Base-by-base conservation (phyloP, 352 stramenopile genomes). In the Thalassiosira exigua region DNA sequence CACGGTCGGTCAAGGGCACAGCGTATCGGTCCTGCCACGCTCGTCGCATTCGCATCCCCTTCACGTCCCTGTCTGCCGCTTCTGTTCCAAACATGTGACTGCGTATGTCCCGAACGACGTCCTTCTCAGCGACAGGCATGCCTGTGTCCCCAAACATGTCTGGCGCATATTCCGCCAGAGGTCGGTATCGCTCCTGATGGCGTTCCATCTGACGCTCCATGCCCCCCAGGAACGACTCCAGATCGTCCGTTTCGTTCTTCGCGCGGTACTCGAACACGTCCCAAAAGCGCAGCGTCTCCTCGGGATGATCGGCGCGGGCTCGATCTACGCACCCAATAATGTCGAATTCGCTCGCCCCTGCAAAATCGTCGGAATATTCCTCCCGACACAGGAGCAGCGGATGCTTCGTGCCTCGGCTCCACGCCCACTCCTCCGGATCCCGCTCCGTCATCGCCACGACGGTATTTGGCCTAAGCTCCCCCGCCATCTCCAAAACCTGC, bases 191-290 rank as follows among this genome's bases (percentile, higher is more conserved):
- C 24, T 39, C 12, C 27, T 84, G 75, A 64, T 84, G 75, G 21
- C 60, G 61, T 32, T 75, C 66, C 75, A 84, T 84, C 53, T 84
- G 75, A 24, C 22, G 21, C 57, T 79, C 68, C 69, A 84, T 72
- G 7, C 75, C 54, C 32, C 21, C 7, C 62, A 42, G 59, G 44
- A 84, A 75, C n/a, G n/a, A n/a, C 3, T 57, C 32, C 26, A 14
- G 12, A 54, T 71, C 57, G 21, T 42, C 11, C 5, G 52, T 32
- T 36, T 72, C 65, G 30, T 64, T n/a, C 27, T 70, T 48, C 22
- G 75, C 77, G 75, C 62, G 54, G 44, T 84, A 74, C 22, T 57
- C 22, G 41, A 84, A 84, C 19, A 75, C 56, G 48, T 84, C 75
- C 75, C 75, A 84, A 66, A 84, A 84, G 19, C 68, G 29, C 33